phyloP scores from a whole-genome alignment of 2,329 filamentous ascomycete species.

The Fusarium euwallaceae region DNA sequence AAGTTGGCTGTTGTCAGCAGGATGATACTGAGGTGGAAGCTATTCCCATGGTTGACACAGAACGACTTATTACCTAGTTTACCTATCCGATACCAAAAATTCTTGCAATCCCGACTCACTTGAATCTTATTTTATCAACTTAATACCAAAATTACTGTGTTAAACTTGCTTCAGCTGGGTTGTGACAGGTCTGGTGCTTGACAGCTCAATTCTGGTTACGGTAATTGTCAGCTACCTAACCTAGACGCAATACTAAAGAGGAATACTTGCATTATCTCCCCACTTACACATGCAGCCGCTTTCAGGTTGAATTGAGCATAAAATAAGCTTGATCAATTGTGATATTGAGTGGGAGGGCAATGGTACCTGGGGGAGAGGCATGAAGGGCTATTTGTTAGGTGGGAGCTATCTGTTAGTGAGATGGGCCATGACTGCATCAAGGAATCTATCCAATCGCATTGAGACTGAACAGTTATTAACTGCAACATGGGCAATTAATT shows the following conservation, averaged over 20 bases:
- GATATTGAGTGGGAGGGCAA: not conserved
- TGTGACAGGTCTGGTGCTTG: not conserved
- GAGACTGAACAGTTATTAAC: not conserved
- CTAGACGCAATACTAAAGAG: not conserved
- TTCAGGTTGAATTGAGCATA: not conserved
- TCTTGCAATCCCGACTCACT: not conserved
- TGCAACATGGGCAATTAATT: not conserved
- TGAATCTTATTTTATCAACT: not conserved
- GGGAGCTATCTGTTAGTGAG: not conserved
- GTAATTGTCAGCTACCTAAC: not conserved
- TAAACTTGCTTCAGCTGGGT: not conserved
- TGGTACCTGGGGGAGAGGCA: not conserved
- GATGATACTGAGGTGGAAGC: not conserved
- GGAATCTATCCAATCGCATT: not conserved
- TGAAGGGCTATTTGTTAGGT: not conserved
- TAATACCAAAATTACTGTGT: not conserved
- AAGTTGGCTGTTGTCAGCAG: not conserved
- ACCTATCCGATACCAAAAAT: not conserved
- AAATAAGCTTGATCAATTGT: not conserved
- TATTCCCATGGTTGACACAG: not conserved
- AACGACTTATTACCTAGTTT: not conserved
- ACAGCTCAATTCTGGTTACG: not conserved
- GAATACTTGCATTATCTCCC: no score
- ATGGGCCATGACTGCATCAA: not conserved
- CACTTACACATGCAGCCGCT: not conserved